A percentile compares a stretch with the other conserved stretches of the same genome.
Evolutionary conservation across 2,329 filamentous ascomycete genomes (phyloP).

Genomic region (Trichoderma semiorbis): DNA sequence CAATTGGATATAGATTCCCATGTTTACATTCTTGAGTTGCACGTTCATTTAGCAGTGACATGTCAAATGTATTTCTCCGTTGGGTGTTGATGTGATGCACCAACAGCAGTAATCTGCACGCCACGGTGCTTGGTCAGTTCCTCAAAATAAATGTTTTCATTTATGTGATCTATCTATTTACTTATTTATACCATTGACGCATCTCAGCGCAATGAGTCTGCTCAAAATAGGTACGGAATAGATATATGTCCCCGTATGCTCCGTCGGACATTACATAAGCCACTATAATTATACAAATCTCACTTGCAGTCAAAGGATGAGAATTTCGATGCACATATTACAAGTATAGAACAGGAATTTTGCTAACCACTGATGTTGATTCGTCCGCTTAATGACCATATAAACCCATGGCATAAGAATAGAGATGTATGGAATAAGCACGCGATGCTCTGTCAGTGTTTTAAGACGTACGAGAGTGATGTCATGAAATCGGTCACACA

Average conservation of each 20-base stretch:
- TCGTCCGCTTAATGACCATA: not conserved
- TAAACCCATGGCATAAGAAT: not conserved
- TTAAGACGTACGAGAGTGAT: not conserved
- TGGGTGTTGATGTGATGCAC: not conserved
- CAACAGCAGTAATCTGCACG: not conserved
- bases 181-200: not conserved
- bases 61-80: not conserved
- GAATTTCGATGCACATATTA: not conserved
- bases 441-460: not conserved
- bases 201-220: not conserved
- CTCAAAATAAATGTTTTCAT: not conserved
- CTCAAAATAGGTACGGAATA: not conserved
- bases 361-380: not conserved
- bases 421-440: not conserved
- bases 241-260: not conserved
- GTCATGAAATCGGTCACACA: not conserved
- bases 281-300: not conserved
- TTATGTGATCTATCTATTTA: not conserved
- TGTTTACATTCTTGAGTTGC: not conserved
- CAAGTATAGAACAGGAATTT: not conserved
- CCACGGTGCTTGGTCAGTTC: not conserved
- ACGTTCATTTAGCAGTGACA: not conserved
- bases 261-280: not conserved
- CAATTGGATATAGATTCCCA: not conserved
- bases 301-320: not conserved